Evolutionary conservation across 805 yeast genomes (phyloP).

Genomic region (Priceomyces carsonii): DNA sequence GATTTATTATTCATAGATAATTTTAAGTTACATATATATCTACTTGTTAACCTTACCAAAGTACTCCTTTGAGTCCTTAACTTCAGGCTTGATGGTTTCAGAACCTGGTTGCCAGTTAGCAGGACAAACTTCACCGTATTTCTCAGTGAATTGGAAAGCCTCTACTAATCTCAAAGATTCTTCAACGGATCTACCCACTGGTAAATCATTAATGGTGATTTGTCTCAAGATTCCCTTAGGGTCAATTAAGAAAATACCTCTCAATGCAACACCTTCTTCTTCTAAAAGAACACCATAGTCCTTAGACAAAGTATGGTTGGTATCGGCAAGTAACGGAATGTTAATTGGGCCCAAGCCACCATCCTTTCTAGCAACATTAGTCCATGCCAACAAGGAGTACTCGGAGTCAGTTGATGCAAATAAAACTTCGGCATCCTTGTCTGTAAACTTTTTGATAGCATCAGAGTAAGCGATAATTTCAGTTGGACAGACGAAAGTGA

Average conservation of each 20-base stretch:
- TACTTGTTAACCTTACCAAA: slow-evolving; percentile 82
- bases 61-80: slow-evolving; percentile 85
- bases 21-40: too few relatives aligned
- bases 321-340: slow-evolving; percentile 94
- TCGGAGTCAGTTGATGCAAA: slow-evolving; percentile 99
- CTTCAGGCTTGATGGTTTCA: slow-evolving; percentile 78
- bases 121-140: slow-evolving; percentile 99
- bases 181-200: slow-evolving; percentile 98
- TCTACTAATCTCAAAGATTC: slow-evolving; percentile 97
- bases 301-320: slow-evolving; percentile 90
- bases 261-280: slow-evolving; percentile 95
- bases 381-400: slow-evolving; percentile 97
- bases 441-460: slow-evolving; percentile 86
- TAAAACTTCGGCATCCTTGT: slow-evolving; percentile 82
- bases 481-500: slow-evolving; percentile 99
- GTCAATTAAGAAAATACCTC: slow-evolving; percentile 98
- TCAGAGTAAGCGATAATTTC: slow-evolving; percentile 98
- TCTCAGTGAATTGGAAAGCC: slow-evolving; percentile 99
- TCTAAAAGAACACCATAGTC: slow-evolving; percentile 97
- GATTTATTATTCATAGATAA: too few relatives aligned
- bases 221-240: slow-evolving; percentile 95
- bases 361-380: slow-evolving; percentile 91
- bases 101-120: slow-evolving; percentile 96
- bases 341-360: slow-evolving; percentile 97
- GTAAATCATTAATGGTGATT: slow-evolving; percentile 96